Conservation (phyloP, 164 flowering plant genomes). For the Piper longum region DNA sequence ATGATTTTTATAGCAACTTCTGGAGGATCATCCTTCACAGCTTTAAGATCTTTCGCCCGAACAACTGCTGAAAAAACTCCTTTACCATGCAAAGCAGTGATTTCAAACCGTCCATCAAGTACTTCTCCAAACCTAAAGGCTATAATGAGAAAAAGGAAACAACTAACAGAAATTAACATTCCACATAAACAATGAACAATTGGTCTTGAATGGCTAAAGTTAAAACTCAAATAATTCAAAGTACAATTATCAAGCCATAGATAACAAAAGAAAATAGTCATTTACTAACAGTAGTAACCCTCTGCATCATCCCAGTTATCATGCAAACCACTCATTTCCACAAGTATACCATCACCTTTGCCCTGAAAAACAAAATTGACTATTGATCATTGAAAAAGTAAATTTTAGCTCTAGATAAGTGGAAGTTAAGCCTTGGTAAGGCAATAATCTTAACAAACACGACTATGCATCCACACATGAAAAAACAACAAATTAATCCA, state of each 20-base stretch:
- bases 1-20: conserved; percentile 96
- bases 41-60: conserved; percentile 92
- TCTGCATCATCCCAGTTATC: conserved; percentile 99
- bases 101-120: conserved; percentile 93
- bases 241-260: too few species aligned
- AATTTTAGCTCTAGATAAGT: too few species aligned
- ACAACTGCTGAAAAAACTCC: conserved; percentile 99
- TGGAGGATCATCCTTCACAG: conserved; percentile 62
- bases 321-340: conserved; percentile 75
- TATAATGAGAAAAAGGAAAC: conserved; percentile 6
- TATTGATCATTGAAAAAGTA: too few species aligned
- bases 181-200: background rate
- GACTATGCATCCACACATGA: too few species aligned
- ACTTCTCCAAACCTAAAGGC: conserved; percentile 91
- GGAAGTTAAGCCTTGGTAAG: too few species aligned
- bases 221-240: too few species aligned
- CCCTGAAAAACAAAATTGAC: conserved; percentile 27
- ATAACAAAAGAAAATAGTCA: background rate
- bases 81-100: conserved; percentile 92
- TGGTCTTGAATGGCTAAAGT: too few species aligned
- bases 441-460: too few species aligned
- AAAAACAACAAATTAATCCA: too few species aligned
- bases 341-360: conserved; percentile 53
- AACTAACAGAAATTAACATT: too few species aligned
- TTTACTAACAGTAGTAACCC: conserved; percentile 87